Conservation (phyloP, 371 early-diverging fungal genomes). For the Mucor circinelloides region DNA sequence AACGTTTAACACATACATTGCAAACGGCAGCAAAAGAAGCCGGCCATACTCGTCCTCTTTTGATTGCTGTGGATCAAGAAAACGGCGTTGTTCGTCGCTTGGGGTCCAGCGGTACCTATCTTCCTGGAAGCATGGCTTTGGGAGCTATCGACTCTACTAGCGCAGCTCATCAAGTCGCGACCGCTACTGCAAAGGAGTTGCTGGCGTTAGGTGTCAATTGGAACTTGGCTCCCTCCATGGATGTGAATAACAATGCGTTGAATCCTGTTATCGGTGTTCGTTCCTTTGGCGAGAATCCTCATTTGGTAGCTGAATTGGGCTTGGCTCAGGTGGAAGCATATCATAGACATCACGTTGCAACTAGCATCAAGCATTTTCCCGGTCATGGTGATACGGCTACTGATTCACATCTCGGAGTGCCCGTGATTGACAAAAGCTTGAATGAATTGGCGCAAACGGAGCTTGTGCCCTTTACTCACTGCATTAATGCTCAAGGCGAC, state of each 20-base stretch:
- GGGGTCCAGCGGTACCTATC: conserved; percentile 41
- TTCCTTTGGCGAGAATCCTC: conserved; percentile 47
- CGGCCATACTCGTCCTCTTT: conserved; percentile 42
- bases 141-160: conserved; percentile 41
- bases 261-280: conserved; percentile 58
- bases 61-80: conserved; percentile 55
- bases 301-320: conserved; percentile 35
- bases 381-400: conserved; percentile 59
- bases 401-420: conserved; percentile 54
- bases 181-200: conserved; percentile 39
- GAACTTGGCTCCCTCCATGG: conserved; percentile 51
- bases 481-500: conserved; percentile 21
- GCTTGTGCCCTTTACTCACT: conserved; percentile 41
- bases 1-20: conserved; percentile 27
- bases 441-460: conserved; percentile 42
- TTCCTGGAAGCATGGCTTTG: conserved; percentile 51
- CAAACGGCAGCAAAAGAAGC: conserved; percentile 46
- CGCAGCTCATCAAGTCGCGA: conserved; percentile 39
- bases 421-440: conserved; percentile 46
- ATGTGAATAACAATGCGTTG: conserved; percentile 53
- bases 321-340: conserved; percentile 46
- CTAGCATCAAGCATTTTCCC: conserved; percentile 53
- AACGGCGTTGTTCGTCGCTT: conserved; percentile 54
- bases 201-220: conserved; percentile 48
- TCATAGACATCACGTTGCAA: conserved; percentile 34